phyloP scores from a whole-genome alignment of 2,329 filamentous ascomycete species.

The Pseudopyrenochaeta lycopersici region DNA sequence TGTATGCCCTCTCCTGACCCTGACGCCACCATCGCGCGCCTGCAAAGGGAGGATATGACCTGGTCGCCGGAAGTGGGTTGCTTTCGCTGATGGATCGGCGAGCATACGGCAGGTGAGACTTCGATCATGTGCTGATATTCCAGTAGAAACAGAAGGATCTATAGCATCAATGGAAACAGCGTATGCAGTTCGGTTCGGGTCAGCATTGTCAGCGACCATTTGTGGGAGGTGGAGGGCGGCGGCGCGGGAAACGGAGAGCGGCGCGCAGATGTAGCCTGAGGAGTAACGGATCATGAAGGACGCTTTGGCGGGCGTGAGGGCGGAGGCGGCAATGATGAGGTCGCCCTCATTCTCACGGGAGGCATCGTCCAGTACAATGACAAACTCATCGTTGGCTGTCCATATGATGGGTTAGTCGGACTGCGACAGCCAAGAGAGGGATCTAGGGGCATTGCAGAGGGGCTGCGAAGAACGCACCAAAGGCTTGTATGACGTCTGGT shows the following conservation, averaged over 20 bases:
- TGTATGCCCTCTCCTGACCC: slow-evolving; percentile 84
- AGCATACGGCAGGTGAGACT: slow-evolving; percentile 81
- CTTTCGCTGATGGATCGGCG: slow-evolving; percentile 66
- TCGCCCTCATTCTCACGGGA: slow-evolving; percentile 98
- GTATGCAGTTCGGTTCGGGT: slow-evolving; percentile 92
- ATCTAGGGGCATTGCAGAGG: not conserved
- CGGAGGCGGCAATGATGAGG: slow-evolving; percentile 89
- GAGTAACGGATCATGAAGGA: slow-evolving; percentile 94
- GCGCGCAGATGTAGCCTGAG: slow-evolving; percentile 89
- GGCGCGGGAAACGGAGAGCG: slow-evolving; percentile 75
- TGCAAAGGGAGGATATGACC: slow-evolving; percentile 91
- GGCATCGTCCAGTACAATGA: slow-evolving; percentile 92
- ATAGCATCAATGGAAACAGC: slow-evolving; percentile 86
- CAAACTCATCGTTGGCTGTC: slow-evolving; percentile 77
- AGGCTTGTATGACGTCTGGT: slow-evolving; percentile 56
- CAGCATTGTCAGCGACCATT: slow-evolving; percentile 81
- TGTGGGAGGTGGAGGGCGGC: slow-evolving; percentile 79
- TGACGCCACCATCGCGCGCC: slow-evolving; percentile 80
- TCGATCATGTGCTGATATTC: slow-evolving; percentile 89
- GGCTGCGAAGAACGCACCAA: slow-evolving; percentile 43
- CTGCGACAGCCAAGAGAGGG: not conserved
- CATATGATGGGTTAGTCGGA: slow-evolving; percentile 14
- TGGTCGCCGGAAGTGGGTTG: slow-evolving; percentile 76
- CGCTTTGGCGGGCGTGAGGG: slow-evolving; percentile 88
- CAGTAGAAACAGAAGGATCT: slow-evolving; percentile 74